Evolutionary conservation across 2,329 filamentous ascomycete species (phyloP).

Genomic region (Fusarium beomiforme): DNA sequence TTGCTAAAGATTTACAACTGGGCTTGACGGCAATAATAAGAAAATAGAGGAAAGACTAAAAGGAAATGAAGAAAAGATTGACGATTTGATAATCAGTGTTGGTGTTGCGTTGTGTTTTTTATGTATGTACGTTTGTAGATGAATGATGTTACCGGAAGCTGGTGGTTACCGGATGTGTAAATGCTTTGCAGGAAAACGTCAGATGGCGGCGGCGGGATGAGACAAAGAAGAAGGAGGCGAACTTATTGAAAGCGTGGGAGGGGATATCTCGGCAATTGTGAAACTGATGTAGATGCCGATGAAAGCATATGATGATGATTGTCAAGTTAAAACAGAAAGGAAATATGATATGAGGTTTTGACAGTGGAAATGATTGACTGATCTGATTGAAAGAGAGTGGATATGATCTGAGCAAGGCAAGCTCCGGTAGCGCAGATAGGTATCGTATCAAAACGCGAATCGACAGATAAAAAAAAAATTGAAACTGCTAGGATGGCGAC

Average conservation of each 20-base stretch:
- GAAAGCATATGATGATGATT: constrained; percentile 15
- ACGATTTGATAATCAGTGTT: background rate
- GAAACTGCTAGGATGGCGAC: constrained; percentile 15
- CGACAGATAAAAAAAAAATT: constrained; percentile 24
- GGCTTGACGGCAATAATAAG: background rate
- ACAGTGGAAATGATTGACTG: constrained; percentile 4
- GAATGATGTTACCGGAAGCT: constrained; percentile 28
- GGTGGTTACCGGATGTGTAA: constrained; percentile 35
- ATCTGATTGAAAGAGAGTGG: constrained; percentile 6
- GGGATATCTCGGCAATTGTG: constrained; percentile 10
- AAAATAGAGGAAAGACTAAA: background rate
- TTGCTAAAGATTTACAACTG: constrained; percentile 14
- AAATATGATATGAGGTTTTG: constrained; percentile 22
- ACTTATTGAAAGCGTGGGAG: background rate
- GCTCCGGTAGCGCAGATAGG: constrained; percentile 16
- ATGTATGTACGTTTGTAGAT: constrained; percentile 23
- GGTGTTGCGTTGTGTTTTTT: too few species aligned
- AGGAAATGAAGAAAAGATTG: background rate
- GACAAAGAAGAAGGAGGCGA: constrained; percentile 13
- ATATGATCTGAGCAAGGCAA: constrained; percentile 31
- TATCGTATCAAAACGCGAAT: constrained; percentile 26
- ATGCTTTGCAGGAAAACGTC: constrained; percentile 23
- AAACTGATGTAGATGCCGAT: background rate
- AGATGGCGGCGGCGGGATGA: constrained; percentile 13
- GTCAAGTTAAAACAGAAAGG: background rate